Conservation (phyloP, 371 early-diverging fungal species). For the Neoconidiobolus thromboides region DNA sequence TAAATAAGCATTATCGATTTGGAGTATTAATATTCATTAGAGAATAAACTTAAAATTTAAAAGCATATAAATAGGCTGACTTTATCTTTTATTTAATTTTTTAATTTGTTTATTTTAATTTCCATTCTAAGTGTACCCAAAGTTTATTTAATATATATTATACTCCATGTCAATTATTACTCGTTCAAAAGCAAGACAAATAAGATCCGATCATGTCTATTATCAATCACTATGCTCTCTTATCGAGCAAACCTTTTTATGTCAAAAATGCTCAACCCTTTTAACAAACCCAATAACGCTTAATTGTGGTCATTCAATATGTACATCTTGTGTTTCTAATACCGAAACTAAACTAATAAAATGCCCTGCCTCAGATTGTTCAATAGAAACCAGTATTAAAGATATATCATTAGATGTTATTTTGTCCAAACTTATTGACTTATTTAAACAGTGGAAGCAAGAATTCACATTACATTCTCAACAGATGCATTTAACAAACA, state of each 20-base stretch:
- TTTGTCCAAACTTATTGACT: neutral
- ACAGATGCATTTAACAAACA: neutral
- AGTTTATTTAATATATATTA: no score
- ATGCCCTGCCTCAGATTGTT: neutral
- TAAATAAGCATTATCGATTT: no score
- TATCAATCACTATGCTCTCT: neutral
- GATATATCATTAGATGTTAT: neutral
- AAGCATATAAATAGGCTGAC: no score
- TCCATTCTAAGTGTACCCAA: no score
- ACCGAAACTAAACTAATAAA: neutral
- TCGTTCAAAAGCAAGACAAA: neutral
- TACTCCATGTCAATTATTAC: neutral
- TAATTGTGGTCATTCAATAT: slow-evolving; percentile 2
- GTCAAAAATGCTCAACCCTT: neutral
- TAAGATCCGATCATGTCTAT: neutral
- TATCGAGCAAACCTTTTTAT: neutral
- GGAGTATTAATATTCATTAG: no score
- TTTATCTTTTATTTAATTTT: no score
- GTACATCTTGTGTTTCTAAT: neutral
- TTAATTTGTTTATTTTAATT: no score
- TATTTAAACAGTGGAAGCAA: neutral
- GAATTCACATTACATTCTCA: neutral
- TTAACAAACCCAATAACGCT: neutral
- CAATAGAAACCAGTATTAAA: no score
- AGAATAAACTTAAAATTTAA: no score